Evolutionary conservation across 2,329 filamentous ascomycete species (phyloP).

Genomic region (Neoascochyta sp.): DNA sequence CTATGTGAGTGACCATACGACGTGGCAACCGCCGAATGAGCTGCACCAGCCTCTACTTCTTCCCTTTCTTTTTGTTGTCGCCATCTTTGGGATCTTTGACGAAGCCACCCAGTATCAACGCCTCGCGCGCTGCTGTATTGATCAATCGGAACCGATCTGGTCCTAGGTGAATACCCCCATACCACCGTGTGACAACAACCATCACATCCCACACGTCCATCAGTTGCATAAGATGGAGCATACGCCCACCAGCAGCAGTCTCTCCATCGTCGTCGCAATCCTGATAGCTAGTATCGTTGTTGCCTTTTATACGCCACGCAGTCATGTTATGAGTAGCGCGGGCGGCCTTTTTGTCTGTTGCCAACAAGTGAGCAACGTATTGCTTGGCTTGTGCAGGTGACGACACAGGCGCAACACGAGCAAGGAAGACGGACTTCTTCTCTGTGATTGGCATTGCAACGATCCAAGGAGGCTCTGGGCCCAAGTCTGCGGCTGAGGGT

Average conservation of each 20-base stretch:
- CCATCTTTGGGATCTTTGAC: slow-evolving; percentile 51
- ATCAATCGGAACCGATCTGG: slow-evolving; percentile 88
- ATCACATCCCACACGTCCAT: slow-evolving; percentile 93
- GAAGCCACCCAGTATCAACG: slow-evolving; percentile 72
- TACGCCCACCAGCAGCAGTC: slow-evolving; percentile 78
- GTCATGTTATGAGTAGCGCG: slow-evolving; percentile 92
- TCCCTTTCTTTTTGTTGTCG: slow-evolving; percentile 31
- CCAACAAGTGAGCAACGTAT: slow-evolving; percentile 71
- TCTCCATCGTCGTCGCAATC: slow-evolving; percentile 97
- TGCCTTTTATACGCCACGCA: slow-evolving; percentile 76
- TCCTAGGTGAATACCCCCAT: slow-evolving; percentile 84
- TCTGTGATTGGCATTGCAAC: slow-evolving; percentile 71
- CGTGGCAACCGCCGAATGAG: too few relatives aligned
- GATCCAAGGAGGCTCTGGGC: slow-evolving; percentile 61
- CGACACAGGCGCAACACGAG: slow-evolving; percentile 66
- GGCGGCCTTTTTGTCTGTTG: slow-evolving; percentile 79
- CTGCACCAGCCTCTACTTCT: too few relatives aligned
- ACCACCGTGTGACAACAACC: slow-evolving; percentile 93
- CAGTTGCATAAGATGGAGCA: slow-evolving; percentile 87
- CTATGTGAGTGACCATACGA: too few relatives aligned
- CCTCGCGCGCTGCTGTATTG: slow-evolving; percentile 80
- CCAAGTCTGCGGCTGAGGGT: slow-evolving; percentile 19
- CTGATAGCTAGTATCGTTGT: slow-evolving; percentile 61
- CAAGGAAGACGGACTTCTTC: slow-evolving; percentile 84
- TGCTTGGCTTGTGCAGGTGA: slow-evolving; percentile 67